A percentile compares a stretch with the other conserved stretches of the same genome.
phyloP scores from a whole-genome alignment of 1,284 basidiomycete species.

The Ganoderma meredithae region DNA sequence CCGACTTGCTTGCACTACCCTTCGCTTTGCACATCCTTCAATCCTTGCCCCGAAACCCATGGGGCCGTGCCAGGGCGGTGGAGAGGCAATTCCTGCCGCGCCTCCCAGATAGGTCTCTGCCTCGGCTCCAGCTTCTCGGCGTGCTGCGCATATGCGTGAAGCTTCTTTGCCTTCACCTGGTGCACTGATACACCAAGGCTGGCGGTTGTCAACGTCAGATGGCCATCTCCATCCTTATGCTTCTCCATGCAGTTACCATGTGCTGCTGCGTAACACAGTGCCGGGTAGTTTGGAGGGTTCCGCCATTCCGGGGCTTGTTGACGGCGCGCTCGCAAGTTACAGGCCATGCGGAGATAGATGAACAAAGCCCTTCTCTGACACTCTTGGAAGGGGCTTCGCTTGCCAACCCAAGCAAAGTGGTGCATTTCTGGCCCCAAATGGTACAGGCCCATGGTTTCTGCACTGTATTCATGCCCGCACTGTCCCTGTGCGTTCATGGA shows the following conservation, averaged over 20 bases:
- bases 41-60: neutral
- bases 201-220: neutral
- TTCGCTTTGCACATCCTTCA: neutral
- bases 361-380: neutral
- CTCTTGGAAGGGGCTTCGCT: neutral
- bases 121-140: neutral
- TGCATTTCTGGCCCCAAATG: neutral
- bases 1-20: neutral
- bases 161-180: neutral
- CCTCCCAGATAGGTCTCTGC: neutral
- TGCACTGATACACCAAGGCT: neutral
- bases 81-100: neutral
- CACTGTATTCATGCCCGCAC: neutral
- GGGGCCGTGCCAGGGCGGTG: neutral
- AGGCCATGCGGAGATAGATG: neutral
- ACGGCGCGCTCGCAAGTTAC: neutral
- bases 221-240: neutral
- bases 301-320: neutral
- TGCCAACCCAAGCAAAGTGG: neutral
- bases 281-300: neutral
- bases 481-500: no score
- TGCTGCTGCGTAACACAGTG: neutral
- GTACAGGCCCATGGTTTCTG: neutral
- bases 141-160: neutral
- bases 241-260: neutral